Evolutionary conservation across 2,329 filamentous ascomycete species (phyloP).

Genomic region (Penicillium sp.): DNA sequence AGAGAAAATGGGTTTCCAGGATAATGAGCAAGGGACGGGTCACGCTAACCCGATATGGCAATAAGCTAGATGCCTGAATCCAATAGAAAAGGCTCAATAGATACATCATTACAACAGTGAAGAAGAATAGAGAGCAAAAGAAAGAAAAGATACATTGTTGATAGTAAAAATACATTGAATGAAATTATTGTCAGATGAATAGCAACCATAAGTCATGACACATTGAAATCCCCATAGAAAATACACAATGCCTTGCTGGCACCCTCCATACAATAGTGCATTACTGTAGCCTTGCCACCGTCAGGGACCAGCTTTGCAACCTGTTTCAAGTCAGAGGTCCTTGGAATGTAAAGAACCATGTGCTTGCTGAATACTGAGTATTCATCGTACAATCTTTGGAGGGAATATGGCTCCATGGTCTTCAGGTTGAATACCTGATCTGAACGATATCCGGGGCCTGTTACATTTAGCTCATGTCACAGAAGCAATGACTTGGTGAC

Average conservation of each 20-base stretch:
- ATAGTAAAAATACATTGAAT: neutral
- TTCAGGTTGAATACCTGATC: slow-evolving; percentile 75
- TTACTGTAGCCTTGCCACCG: slow-evolving; percentile 63
- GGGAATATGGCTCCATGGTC: slow-evolving; percentile 83
- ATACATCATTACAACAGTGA: neutral
- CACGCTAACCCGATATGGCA: slow-evolving; percentile 28
- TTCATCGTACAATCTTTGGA: slow-evolving; percentile 60
- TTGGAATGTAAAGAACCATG: slow-evolving; percentile 75
- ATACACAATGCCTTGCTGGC: slow-evolving; percentile 74
- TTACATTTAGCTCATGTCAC: neutral
- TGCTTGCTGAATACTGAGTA: slow-evolving; percentile 55
- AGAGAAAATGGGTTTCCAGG: slow-evolving; percentile 7
- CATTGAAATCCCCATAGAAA: slow-evolving; percentile 55
- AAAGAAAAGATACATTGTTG: neutral
- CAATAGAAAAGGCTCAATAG: neutral
- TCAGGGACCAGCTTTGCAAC: slow-evolving; percentile 57
- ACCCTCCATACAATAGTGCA: slow-evolving; percentile 89
- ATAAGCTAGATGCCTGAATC: slow-evolving; percentile 15
- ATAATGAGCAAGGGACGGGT: slow-evolving; percentile 6
- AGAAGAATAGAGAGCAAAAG: neutral
- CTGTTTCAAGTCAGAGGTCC: slow-evolving; percentile 79
- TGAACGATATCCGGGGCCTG: slow-evolving; percentile 61
- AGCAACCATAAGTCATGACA: slow-evolving; percentile 23
- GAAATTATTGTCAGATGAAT: neutral
- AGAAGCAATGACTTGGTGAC: neutral